Evolutionary conservation across 306 rosid genomes (phyloP).

Genomic region (Canavalia gladiata): DNA sequence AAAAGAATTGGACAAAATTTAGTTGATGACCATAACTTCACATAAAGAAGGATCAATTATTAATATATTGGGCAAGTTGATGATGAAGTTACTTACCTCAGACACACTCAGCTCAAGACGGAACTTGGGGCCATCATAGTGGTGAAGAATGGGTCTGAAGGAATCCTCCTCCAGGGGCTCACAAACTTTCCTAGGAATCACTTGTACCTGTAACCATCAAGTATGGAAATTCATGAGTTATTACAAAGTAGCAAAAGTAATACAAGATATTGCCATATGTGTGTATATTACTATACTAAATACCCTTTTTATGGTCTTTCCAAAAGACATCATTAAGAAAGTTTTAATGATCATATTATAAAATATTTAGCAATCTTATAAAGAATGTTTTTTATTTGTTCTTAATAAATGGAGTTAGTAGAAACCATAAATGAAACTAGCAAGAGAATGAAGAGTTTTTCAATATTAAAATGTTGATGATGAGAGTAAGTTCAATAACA

Average conservation of each 20-base stretch:
- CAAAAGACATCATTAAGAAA: too few species aligned
- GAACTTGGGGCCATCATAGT: constrained; percentile 93
- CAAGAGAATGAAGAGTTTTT: too few species aligned
- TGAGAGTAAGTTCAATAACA: too few species aligned
- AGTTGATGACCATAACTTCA: not conserved
- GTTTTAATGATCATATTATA: too few species aligned
- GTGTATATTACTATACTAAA: not conserved
- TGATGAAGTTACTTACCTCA: constrained; percentile 63
- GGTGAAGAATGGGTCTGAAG: constrained; percentile 97
- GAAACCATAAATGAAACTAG: too few species aligned
- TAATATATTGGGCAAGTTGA: not conserved
- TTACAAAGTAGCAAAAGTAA: not conserved
- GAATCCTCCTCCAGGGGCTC: constrained; percentile 95
- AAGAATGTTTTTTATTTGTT: too few species aligned
- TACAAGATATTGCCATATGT: not conserved
- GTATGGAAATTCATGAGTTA: constrained; percentile 6
- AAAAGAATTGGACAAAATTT: not conserved
- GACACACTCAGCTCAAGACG: constrained; percentile 85
- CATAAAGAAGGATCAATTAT: not conserved
- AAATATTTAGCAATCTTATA: too few species aligned
- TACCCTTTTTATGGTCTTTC: too few species aligned
- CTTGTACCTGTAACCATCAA: constrained; percentile 66
- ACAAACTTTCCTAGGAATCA: constrained; percentile 75
- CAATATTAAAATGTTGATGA: too few species aligned
- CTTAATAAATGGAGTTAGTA: too few species aligned